Evolutionary conservation across 305 asterid species (phyloP).

Genomic region (Galium porrigens): DNA sequence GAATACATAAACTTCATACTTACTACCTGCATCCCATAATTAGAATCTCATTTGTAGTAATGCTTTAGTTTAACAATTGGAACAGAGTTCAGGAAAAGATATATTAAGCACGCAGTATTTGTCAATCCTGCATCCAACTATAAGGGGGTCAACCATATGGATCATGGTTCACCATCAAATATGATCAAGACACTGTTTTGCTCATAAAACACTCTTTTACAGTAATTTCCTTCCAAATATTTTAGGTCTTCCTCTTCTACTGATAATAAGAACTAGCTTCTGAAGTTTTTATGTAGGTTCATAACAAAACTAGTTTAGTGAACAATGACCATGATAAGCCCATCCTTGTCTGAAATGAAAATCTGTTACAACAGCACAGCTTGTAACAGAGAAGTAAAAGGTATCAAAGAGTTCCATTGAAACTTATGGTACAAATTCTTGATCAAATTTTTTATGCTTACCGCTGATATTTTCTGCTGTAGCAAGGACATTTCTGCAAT

Average conservation of each 20-base stretch:
- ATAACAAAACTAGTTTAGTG: neutral
- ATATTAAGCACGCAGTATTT: neutral
- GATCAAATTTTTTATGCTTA: conserved; percentile 19
- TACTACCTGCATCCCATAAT: neutral
- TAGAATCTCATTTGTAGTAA: neutral
- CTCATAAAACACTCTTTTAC: neutral
- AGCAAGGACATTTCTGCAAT: conserved; percentile 38
- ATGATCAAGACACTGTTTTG: neutral
- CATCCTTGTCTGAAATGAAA: neutral
- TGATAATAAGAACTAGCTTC: neutral
- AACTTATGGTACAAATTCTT: conserved; percentile 4
- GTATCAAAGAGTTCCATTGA: neutral
- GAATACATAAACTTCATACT: neutral
- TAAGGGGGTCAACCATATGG: neutral
- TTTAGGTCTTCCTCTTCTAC: neutral
- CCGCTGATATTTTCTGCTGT: conserved; percentile 48
- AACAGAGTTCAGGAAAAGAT: neutral
- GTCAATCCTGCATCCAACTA: neutral
- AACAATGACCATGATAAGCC: neutral
- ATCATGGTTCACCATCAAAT: neutral
- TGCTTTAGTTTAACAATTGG: neutral
- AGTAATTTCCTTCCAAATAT: neutral
- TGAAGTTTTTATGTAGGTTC: neutral
- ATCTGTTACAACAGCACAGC: neutral
- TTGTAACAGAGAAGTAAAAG: neutral